Evolutionary conservation across 352 stramenopile species (phyloP).

Genomic region (Globisporangium spiculum): DNA sequence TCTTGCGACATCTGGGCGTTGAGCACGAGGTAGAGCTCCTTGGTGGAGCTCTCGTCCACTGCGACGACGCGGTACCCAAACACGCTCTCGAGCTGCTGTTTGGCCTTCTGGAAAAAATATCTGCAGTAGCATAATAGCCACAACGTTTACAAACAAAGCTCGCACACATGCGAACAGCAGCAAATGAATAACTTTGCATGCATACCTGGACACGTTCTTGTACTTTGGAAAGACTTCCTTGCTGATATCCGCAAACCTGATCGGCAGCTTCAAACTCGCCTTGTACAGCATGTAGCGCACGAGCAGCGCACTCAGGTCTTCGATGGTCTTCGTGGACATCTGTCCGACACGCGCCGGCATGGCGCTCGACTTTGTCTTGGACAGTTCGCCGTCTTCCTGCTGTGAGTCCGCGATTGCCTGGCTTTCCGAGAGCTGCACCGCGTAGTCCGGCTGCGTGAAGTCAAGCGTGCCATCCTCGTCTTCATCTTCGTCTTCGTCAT

Average conservation of each 20-base stretch:
- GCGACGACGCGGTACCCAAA: slow-evolving; percentile 77
- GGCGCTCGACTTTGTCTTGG: slow-evolving; percentile 31
- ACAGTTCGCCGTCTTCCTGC: slow-evolving; percentile 30
- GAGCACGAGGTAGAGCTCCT: slow-evolving; percentile 79
- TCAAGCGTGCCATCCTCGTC: slow-evolving; percentile 54
- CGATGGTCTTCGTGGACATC: slow-evolving; percentile 57
- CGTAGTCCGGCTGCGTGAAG: slow-evolving; percentile 81
- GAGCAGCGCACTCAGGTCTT: slow-evolving; percentile 70
- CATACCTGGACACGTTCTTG: slow-evolving; percentile 56
- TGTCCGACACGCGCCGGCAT: slow-evolving; percentile 45
- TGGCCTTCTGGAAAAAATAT: slow-evolving; percentile 78
- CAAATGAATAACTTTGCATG: not conserved
- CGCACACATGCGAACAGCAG: not conserved
- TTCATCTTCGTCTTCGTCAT: slow-evolving; percentile 34
- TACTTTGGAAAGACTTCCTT: slow-evolving; percentile 82
- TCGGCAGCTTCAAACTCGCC: slow-evolving; percentile 65
- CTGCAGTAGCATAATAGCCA: slow-evolving; percentile 6
- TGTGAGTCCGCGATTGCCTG: slow-evolving; percentile 26
- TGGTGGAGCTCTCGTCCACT: slow-evolving; percentile 60
- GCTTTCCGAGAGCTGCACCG: slow-evolving; percentile 44
- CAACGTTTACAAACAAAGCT: not conserved
- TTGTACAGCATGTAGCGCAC: slow-evolving; percentile 88
- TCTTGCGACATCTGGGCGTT: slow-evolving; percentile 71
- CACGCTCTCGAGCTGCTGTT: slow-evolving; percentile 68
- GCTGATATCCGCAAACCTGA: slow-evolving; percentile 80